Evolutionary conservation across 768 basidiomycete genomes (phyloP), one percentile per base, ranked within the genome.

Genomic region (Auriculariales sp.): DNA sequence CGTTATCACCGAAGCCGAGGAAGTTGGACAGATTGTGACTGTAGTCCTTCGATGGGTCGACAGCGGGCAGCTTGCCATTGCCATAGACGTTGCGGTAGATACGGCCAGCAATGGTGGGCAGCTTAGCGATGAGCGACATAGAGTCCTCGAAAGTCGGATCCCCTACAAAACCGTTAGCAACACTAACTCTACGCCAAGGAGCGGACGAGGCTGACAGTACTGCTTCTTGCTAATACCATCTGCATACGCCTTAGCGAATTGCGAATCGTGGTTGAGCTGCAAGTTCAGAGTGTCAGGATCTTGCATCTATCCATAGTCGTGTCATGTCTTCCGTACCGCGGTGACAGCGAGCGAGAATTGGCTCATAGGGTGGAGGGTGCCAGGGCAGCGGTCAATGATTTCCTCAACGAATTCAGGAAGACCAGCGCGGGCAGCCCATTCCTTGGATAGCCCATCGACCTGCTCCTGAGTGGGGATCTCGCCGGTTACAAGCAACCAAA

Each of bases 331-430:
- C 67, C 77, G 36, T 62, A 86, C 84, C 28, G 94, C 92, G 56
- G 93, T 97, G 57, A 94, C 89, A 52, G 93, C 93, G 62, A 95
- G 71, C 63, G 84, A 85, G 71, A 98, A 95, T 69, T 98, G 94
- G 66, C 86, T 91, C 94, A 98, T 98, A 55, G 94, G 94, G 66
- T 98, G 94, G 39, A 98, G 77, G 14, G 91, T 93, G 47, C 85
- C 81, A 17, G 87, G 87, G 68, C 87, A 90, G 64, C 91, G 69
- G 71, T 98, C 94, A 47, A 98, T 77, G 58, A 95, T 77, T 61
- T 95, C 92, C 67, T 97, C 92, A n/a, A 98, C 85, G 58, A 94
- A 93, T 53, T 85, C 82, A 39, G 93, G 92, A 54, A 98, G 79
- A 42, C 81, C 76, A 33, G 90, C 81, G 55, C 93, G 84, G 35